phyloP scores from a whole-genome alignment of 805 yeast genomes.

The Kodamaea nitidulidarum region DNA sequence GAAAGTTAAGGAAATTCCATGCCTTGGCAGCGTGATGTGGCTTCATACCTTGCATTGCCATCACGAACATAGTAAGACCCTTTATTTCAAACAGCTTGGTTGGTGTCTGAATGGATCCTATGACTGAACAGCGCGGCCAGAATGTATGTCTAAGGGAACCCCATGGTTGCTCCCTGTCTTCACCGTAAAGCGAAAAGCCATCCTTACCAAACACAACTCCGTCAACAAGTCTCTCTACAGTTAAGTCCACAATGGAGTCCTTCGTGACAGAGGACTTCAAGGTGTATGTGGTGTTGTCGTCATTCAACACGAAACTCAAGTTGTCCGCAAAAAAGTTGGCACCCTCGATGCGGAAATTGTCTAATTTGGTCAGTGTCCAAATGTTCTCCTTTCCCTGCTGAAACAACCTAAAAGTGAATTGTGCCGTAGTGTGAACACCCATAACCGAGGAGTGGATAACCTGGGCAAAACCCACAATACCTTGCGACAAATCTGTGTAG shows the following conservation, averaged over 20 bases:
- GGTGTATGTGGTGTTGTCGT: conserved; percentile 42
- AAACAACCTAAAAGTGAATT: conserved; percentile 83
- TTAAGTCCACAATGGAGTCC: conserved; percentile 68
- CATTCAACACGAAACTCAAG: conserved; percentile 60
- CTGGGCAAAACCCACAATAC: conserved; percentile 84
- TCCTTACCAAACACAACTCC: conserved; percentile 89
- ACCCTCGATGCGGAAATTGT: conserved; percentile 70
- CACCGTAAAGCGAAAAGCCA: conserved; percentile 85
- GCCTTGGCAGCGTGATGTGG: conserved; percentile 98
- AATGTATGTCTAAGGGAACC: conserved; percentile 94
- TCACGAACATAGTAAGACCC: conserved; percentile 74
- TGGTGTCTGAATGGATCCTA: conserved; percentile 53
- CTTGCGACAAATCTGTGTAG: conserved; percentile 59
- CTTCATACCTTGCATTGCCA: conserved; percentile 98
- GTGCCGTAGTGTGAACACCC: conserved; percentile 86
- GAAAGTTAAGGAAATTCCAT: conserved; percentile 93
- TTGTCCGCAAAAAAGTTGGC: conserved; percentile 76
- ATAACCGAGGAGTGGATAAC: conserved; percentile 89
- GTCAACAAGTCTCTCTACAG: conserved; percentile 56
- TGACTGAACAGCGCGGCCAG: conserved; percentile 85
- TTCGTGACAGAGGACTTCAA: conserved; percentile 64
- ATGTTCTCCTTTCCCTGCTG: conserved; percentile 45
- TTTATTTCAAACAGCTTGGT: conserved; percentile 33
- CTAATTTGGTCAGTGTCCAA: conserved; percentile 92
- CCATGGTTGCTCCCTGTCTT: conserved; percentile 83